Conservation (phyloP, 306 rosid genomes). For the Mucuna pruriens region DNA sequence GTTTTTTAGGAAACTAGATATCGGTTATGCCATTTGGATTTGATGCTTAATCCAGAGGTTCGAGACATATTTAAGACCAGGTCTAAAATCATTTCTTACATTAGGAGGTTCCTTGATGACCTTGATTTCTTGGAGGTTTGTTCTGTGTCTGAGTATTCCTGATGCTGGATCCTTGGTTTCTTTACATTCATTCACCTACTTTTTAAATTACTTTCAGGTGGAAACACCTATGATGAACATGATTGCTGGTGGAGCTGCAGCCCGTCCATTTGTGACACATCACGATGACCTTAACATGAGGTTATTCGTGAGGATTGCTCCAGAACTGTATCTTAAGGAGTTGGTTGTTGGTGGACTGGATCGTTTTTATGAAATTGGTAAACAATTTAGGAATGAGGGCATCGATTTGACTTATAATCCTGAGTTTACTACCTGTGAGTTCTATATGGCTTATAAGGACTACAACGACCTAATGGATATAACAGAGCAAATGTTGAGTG, state of each 20-base stretch:
- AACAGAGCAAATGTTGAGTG: constrained; percentile 89
- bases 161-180: neutral
- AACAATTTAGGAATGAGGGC: constrained; percentile 97
- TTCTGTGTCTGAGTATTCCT: constrained; percentile 20
- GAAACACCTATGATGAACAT: constrained; percentile 99
- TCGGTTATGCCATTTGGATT: constrained; percentile 84
- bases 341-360: constrained; percentile 94
- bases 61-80: constrained; percentile 88
- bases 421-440: constrained; percentile 96
- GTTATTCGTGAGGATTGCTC: constrained; percentile 89
- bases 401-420: constrained; percentile 97
- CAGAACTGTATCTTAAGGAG: constrained; percentile 93
- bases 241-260: constrained; percentile 99
- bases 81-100: constrained; percentile 61
- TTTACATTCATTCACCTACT: constrained; percentile 29
- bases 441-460: constrained; percentile 91
- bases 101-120: constrained; percentile 73
- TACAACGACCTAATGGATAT: constrained; percentile 85
- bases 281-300: constrained; percentile 94
- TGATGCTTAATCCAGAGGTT: constrained; percentile 84
- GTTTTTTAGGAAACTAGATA: constrained; percentile 86
- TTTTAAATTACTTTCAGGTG: constrained; percentile 58
- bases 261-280: constrained; percentile 89
- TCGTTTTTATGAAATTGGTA: constrained; percentile 99
- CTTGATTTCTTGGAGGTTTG: constrained; percentile 95